phyloP scores from a whole-genome alignment of 129 eudicot species.

The Flaveria robusta region DNA sequence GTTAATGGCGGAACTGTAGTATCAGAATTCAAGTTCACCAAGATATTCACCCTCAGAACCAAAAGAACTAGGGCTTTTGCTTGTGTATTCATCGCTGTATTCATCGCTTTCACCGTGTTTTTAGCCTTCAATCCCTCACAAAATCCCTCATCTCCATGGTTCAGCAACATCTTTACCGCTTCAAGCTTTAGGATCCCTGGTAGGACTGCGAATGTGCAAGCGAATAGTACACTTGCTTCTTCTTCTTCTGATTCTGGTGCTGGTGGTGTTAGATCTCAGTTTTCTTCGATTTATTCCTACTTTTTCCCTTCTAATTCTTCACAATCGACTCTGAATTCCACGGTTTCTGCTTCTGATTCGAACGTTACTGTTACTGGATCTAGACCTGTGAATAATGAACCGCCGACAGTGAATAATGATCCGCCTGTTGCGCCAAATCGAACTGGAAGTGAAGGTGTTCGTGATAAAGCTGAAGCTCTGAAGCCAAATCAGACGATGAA shows the following conservation, averaged over 20 bases:
- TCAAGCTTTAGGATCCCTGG: slow-evolving; percentile 14
- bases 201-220: slow-evolving; percentile 16
- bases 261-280: slow-evolving; percentile 54
- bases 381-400: slow-evolving; percentile 6
- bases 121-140: slow-evolving; percentile 67
- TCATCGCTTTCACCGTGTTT: slow-evolving; percentile 62
- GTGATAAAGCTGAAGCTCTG: slow-evolving; percentile 9
- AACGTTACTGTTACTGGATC: slow-evolving; percentile 34
- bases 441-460: slow-evolving; percentile 12
- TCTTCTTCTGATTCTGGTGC: slow-evolving; percentile 14
- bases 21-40: slow-evolving; percentile 50
- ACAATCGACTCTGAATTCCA: slow-evolving; percentile 23
- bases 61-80: slow-evolving; percentile 49
- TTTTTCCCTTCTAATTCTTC: slow-evolving; percentile 54
- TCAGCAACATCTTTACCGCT: slow-evolving; percentile 45
- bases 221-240: slow-evolving; percentile 15
- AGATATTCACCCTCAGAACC: slow-evolving; percentile 44
- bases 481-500: slow-evolving; percentile 29
- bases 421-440: slow-evolving; percentile 9
- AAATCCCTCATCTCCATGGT: slow-evolving; percentile 75
- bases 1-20: slow-evolving; percentile 45
- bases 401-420: slow-evolving; percentile 30
- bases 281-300: slow-evolving; percentile 49
- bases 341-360: slow-evolving; percentile 10
- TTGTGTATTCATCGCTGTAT: slow-evolving; percentile 52